Percentiles rank a stretch among this genome's conserved stretches.
Evolutionary conservation across 495 filamentous ascomycete genomes (phyloP).

Genomic region (Annulohypoxylon stygium): DNA sequence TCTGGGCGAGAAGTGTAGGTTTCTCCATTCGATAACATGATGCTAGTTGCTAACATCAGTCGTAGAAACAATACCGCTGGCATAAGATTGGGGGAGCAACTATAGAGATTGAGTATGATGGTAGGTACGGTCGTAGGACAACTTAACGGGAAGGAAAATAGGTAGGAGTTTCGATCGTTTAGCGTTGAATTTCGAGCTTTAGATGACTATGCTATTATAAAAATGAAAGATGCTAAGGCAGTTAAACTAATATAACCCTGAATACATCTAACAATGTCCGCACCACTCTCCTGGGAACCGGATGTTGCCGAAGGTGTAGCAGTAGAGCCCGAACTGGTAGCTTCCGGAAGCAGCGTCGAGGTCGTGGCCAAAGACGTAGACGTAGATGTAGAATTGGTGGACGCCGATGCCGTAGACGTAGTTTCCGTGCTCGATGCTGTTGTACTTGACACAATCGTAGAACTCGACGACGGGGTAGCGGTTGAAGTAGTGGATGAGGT

Average conservation of each 20-base stretch:
- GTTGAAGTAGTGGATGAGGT: background rate
- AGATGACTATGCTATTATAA: slow-evolving; percentile 8
- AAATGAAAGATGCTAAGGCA: slow-evolving; percentile 10
- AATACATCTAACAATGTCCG: background rate
- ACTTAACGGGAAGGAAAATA: too few relatives aligned
- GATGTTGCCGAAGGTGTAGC: slow-evolving; percentile 19
- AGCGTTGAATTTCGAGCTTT: background rate
- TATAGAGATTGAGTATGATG: slow-evolving; percentile 37
- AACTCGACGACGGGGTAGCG: background rate
- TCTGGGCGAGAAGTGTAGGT: slow-evolving; percentile 38
- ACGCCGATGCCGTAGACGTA: background rate
- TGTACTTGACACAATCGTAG: slow-evolving; percentile 1
- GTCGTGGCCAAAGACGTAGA: slow-evolving; percentile 10
- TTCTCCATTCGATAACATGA: background rate
- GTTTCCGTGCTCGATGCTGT: background rate
- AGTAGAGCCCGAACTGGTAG: slow-evolving; percentile 6
- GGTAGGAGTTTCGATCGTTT: too few relatives aligned
- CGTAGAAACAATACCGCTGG: slow-evolving; percentile 10
- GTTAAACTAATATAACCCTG: background rate
- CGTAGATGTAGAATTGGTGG: slow-evolving; percentile 4
- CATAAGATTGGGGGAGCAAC: slow-evolving; percentile 33
- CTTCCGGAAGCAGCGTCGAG: slow-evolving; percentile 19
- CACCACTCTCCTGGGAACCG: slow-evolving; percentile 10
- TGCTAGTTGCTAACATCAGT: slow-evolving; percentile 1
- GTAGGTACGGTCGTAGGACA: too few relatives aligned